These are phyloP conservation scores for Irpex rosettiformis DNA, from an alignment of 1,284 basidiomycete genomes.

Conservation along the genomic window DNA sequence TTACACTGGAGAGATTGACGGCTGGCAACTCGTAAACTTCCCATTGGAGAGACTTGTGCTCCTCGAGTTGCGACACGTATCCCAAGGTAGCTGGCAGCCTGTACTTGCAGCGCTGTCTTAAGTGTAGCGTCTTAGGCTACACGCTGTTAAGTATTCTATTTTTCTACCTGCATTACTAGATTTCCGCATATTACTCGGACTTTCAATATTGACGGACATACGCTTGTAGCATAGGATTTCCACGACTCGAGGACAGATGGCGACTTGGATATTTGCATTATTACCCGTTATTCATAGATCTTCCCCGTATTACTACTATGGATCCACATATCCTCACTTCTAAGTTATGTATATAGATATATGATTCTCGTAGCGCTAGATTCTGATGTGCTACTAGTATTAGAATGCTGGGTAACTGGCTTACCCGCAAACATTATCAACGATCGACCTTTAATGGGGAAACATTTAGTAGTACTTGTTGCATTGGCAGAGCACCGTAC, in stretches of 20 bases:
- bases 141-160: background rate
- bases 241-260: background rate
- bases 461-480: no score
- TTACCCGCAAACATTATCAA: background rate
- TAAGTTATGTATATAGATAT: background rate
- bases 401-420: background rate
- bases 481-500: no score
- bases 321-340: no score
- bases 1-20: background rate
- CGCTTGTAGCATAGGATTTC: background rate
- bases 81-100: conserved; percentile 10
- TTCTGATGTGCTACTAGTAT: background rate
- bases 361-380: background rate
- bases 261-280: background rate
- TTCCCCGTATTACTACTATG: background rate
- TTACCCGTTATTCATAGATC: background rate
- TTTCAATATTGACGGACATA: no score
- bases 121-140: background rate
- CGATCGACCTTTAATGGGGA: no score
- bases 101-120: background rate
- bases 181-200: background rate
- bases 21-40: background rate
- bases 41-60: conserved; percentile 3
- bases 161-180: background rate
- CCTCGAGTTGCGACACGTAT: conserved; percentile 7